Evolutionary conservation across 2,329 filamentous ascomycete genomes (phyloP).

Genomic region (Aspergillus puulaauensis): DNA sequence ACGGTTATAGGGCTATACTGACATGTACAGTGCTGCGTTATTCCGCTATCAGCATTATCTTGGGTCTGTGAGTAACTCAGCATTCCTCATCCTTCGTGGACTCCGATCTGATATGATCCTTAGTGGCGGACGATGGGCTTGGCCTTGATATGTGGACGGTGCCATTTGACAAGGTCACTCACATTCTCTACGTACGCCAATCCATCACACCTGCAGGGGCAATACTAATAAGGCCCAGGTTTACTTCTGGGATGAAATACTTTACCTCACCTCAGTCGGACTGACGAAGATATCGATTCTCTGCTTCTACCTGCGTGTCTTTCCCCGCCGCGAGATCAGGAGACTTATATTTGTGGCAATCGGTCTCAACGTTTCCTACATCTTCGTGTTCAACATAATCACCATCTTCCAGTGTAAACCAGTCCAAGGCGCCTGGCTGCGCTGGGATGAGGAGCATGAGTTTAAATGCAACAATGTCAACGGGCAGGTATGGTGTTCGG

Average conservation of each 20-base stretch:
- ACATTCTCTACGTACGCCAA: conserved; percentile 37
- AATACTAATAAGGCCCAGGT: conserved; percentile 23
- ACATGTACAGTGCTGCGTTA: background rate
- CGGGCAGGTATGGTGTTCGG: conserved; percentile 37
- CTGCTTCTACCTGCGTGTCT: conserved; percentile 43
- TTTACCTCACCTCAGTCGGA: conserved; percentile 34
- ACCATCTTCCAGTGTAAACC: conserved; percentile 41
- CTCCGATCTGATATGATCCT: no score
- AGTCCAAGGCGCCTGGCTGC: conserved; percentile 40
- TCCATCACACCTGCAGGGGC: conserved; percentile 7
- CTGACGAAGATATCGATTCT: conserved; percentile 35
- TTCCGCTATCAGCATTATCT: conserved; percentile 26
- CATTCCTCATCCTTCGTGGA: no score
- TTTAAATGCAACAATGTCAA: conserved; percentile 39
- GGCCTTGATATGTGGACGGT: conserved; percentile 49
- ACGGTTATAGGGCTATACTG: no score
- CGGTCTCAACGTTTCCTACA: conserved; percentile 29
- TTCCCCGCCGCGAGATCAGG: conserved; percentile 39
- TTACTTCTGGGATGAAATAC: conserved; percentile 32
- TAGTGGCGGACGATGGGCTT: conserved; percentile 42
- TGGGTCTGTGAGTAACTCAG: conserved; percentile 23
- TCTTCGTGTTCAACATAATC: conserved; percentile 33
- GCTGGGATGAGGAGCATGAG: conserved; percentile 37
- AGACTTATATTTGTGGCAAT: conserved; percentile 30
- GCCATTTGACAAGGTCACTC: conserved; percentile 42